Evolutionary conservation across 805 yeast genomes (phyloP), one percentile per base, ranked within the genome.

Genomic region (Suhomyces prunicola): DNA sequence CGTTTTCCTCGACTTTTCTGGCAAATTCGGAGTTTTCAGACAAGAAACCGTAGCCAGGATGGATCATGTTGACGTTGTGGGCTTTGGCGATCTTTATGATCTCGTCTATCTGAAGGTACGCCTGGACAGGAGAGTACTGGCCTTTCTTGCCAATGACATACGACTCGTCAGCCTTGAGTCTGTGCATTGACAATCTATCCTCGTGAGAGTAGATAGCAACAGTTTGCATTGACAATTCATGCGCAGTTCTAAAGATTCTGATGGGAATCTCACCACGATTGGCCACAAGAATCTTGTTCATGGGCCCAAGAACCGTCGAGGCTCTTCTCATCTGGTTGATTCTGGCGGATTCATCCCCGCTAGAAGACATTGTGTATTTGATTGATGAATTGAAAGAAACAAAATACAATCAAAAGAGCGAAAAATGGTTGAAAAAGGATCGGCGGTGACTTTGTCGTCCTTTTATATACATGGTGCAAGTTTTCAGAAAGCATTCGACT

Each of bases 151-250:
- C 99, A 66, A 93, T 88, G 55, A 85, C 94, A 65, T 92, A 93
- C 35, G 96, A 88, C 74, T 90, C 97, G 68, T 90, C 97, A 12
- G 97, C 94, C 74, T 90, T 94, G 68, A 93, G 78, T 65, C 97
- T 81, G 76, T 94, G 98, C 92, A 91, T 90, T 10, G 96, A 87
- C 64, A 93, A 79, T 57, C 96, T 79, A 71, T 93, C 99, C 74
- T 94, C 97, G 69, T 93, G 96, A 35, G 97, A 91, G 72, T 91
- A 93, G 67, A 93, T 87, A 46, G 98, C 99, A 42, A 94, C 97
- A 0, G 99, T 92, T 66, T 89, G 91, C 96, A 94, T 90, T 22
- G 96, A 88, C 66, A 93, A 79, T 73, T 93, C 99, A 74, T 94
- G 99, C 56, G 99, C 99, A 36, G 97, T 87, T 75, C 99, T 84